Percentiles rank a stretch among this genome's conserved stretches.
These are phyloP conservation scores for Gossypium thurberi DNA, from an alignment of 345 rosid species.

Conservation along the genomic window DNA sequence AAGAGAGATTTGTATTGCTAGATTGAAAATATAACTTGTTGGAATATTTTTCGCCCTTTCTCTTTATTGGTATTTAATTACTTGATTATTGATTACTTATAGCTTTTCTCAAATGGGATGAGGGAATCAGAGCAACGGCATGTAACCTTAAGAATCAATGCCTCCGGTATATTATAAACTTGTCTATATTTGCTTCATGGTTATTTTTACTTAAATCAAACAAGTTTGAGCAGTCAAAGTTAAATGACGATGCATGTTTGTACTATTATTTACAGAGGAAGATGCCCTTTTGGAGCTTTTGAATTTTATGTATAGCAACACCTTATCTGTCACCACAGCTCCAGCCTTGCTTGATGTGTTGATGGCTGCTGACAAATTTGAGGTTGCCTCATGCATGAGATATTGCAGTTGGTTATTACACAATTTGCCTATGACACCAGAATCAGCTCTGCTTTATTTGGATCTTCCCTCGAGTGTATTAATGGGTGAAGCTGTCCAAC, in stretches of 20 bases:
- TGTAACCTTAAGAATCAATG: conserved; percentile 79
- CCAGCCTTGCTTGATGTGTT: conserved; percentile 90
- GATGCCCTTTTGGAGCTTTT: conserved; percentile 94
- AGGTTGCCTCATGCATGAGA: conserved; percentile 99
- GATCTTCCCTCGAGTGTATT: conserved; percentile 95
- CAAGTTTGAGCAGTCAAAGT: not conserved
- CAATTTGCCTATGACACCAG: conserved; percentile 82
- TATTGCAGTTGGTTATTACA: conserved; percentile 76
- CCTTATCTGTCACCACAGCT: conserved; percentile 60
- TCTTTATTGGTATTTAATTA: not conserved
- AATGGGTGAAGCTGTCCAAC: conserved; percentile 98
- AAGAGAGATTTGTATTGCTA: not conserved
- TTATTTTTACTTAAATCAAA: not conserved
- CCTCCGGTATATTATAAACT: conserved; percentile 49
- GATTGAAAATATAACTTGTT: not conserved
- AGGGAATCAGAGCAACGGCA: conserved; percentile 96
- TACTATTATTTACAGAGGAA: conserved; percentile 65
- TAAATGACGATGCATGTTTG: not conserved
- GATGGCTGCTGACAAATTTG: conserved; percentile 99
- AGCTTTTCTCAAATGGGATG: conserved; percentile 99
- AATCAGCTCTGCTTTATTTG: conserved; percentile 91
- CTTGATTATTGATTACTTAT: conserved; percentile 11
- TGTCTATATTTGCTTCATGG: not conserved
- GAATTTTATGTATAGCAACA: conserved; percentile 89
- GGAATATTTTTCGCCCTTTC: not conserved